These are phyloP conservation scores for Nakazawaea wyomingensis DNA, from an alignment of 805 yeast genomes.

Conservation along the genomic window DNA sequence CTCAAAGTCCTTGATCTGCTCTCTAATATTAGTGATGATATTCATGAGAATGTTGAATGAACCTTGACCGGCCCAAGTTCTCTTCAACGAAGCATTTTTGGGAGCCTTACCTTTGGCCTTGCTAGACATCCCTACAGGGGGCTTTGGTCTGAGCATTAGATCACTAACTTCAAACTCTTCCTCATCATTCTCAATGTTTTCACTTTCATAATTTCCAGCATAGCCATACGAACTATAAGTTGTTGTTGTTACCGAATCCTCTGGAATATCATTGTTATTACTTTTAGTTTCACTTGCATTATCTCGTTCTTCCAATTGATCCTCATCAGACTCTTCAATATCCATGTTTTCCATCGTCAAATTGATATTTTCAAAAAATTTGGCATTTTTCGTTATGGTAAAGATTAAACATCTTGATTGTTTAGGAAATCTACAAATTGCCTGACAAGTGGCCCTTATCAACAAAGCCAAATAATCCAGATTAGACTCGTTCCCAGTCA, in stretches of 20 bases:
- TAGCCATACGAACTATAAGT: not conserved
- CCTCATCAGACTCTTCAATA: slow-evolving; percentile 1
- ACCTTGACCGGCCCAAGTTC: slow-evolving; percentile 55
- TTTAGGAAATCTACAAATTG: slow-evolving; percentile 43
- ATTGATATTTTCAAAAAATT: slow-evolving; percentile 8
- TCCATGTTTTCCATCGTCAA: slow-evolving; percentile 11
- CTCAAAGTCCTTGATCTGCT: slow-evolving; percentile 29
- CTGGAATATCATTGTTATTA: not conserved
- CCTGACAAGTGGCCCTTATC: slow-evolving; percentile 49
- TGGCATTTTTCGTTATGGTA: slow-evolving; percentile 35
- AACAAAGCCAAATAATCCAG: slow-evolving; percentile 55
- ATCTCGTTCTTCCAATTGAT: not conserved
- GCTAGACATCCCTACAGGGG: slow-evolving; percentile 57
- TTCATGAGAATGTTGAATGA: slow-evolving; percentile 38
- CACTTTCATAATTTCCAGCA: not conserved
- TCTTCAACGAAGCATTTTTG: slow-evolving; percentile 40
- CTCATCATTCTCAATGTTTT: slow-evolving; percentile 1
- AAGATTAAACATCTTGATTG: slow-evolving; percentile 52
- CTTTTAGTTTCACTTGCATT: not conserved
- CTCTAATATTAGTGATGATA: slow-evolving; percentile 24
- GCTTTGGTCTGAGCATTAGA: slow-evolving; percentile 40
- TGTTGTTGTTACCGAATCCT: too few relatives aligned
- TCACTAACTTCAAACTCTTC: slow-evolving; percentile 28
- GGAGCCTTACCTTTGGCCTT: slow-evolving; percentile 52
- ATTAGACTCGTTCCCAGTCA: slow-evolving; percentile 37